phyloP scores from a whole-genome alignment of 192 early-diverging fungal genomes.

The Cetraspora pellucida region DNA sequence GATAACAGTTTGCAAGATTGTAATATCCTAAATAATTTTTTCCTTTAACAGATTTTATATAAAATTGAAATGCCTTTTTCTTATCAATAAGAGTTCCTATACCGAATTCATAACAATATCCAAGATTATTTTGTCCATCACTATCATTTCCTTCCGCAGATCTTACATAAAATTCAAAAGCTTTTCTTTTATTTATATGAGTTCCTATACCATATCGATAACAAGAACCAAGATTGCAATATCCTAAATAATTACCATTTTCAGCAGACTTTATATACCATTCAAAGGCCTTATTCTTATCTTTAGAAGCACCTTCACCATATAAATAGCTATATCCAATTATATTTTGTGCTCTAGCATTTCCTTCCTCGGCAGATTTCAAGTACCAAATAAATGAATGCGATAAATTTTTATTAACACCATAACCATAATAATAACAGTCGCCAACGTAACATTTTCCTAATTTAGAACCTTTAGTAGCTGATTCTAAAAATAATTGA shows the following conservation, averaged over 20 bases:
- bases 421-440: conserved; percentile 62
- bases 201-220: conserved; percentile 64
- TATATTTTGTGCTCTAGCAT: conserved; percentile 59
- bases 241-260: conserved; percentile 55
- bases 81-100: conserved; percentile 48
- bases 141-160: neutral
- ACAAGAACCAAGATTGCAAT: conserved; percentile 61
- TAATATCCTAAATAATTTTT: conserved; percentile 56
- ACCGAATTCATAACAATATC: conserved; percentile 81
- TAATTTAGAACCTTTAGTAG: conserved; percentile 55
- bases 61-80: conserved; percentile 60
- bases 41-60: conserved; percentile 51
- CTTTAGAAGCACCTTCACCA: conserved; percentile 66
- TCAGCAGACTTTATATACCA: conserved; percentile 58
- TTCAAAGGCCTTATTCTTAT: conserved; percentile 63
- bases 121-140: conserved; percentile 74
- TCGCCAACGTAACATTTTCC: conserved; percentile 61
- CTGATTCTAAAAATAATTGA: conserved; percentile 38
- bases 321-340: conserved; percentile 82
- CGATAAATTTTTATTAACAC: conserved; percentile 48
- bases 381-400: conserved; percentile 64
- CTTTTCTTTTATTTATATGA: conserved; percentile 46
- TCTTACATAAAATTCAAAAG: conserved; percentile 60
- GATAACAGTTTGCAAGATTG: conserved; percentile 60
- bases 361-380: conserved; percentile 60